These are phyloP conservation scores for Kodamaea plutei DNA, from an alignment of 1,139 yeast genomes.

Conservation along the genomic window DNA sequence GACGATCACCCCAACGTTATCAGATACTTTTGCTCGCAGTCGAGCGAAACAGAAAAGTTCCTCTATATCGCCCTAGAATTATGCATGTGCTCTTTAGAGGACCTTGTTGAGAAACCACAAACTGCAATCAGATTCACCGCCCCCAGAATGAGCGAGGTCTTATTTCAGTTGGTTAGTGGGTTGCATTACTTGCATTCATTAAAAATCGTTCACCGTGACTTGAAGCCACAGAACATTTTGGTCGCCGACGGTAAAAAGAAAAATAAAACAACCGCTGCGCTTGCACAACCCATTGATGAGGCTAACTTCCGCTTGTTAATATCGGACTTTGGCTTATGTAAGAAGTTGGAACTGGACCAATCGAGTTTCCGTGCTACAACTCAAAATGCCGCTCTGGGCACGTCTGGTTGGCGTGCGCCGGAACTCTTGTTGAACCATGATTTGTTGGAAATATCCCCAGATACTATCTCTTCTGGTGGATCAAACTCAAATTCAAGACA, in stretches of 20 bases:
- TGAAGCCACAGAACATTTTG: slow-evolving; percentile 92
- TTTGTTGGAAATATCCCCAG: slow-evolving; percentile 38
- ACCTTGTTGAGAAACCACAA: slow-evolving; percentile 59
- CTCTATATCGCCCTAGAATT: slow-evolving; percentile 89
- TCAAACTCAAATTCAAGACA: slow-evolving; percentile 15
- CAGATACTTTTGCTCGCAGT: slow-evolving; percentile 87
- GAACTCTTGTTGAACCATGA: slow-evolving; percentile 60
- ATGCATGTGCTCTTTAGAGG: slow-evolving; percentile 86
- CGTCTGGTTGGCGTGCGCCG: slow-evolving; percentile 98
- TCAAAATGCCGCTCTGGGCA: slow-evolving; percentile 87
- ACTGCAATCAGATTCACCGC: slow-evolving; percentile 16
- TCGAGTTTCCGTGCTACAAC: slow-evolving; percentile 91
- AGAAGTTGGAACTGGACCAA: slow-evolving; percentile 85
- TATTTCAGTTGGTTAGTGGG: slow-evolving; percentile 81
- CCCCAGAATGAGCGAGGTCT: slow-evolving; percentile 43
- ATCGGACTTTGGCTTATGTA: slow-evolving; percentile 94
- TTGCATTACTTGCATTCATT: slow-evolving; percentile 81
- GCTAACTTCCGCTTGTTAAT: slow-evolving; percentile 60
- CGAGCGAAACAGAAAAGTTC: slow-evolving; percentile 66
- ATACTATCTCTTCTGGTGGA: slow-evolving; percentile 34
- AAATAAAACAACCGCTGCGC: slow-evolving; percentile 9
- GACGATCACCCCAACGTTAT: slow-evolving; percentile 97
- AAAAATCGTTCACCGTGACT: slow-evolving; percentile 91
- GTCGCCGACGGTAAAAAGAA: slow-evolving; percentile 63
- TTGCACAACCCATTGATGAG: slow-evolving; percentile 11